Percentiles rank a stretch among this genome's conserved stretches.
Evolutionary conservation across 768 basidiomycete genomes (phyloP).

Genomic region (Coprinopsis strossmayeri): DNA sequence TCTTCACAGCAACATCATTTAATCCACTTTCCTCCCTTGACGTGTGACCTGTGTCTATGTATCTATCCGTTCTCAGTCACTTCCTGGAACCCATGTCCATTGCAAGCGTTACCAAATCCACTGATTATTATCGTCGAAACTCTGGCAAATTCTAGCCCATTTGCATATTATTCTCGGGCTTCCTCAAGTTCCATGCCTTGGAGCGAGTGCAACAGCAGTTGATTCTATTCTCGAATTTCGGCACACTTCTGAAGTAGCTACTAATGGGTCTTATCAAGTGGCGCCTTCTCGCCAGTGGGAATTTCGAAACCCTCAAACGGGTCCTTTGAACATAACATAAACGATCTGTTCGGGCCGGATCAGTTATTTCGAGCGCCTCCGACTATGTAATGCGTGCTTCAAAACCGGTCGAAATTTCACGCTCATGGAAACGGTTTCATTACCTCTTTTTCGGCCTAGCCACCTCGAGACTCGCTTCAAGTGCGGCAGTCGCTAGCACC

Average conservation of each 20-base stretch:
- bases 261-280: too few species aligned
- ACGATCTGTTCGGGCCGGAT: background rate
- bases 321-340: too few species aligned
- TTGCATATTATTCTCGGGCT: background rate
- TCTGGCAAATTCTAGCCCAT: background rate
- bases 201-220: too few species aligned
- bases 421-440: background rate
- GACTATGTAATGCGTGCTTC: too few species aligned
- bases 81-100: too few species aligned
- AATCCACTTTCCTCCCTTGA: background rate
- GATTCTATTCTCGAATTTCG: too few species aligned
- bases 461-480: background rate
- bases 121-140: slow-evolving; percentile 3
- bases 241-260: too few species aligned
- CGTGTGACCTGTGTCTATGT: too few species aligned
- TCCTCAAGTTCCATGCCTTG: background rate
- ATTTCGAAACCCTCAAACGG: too few species aligned
- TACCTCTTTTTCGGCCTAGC: background rate
- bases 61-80: too few species aligned
- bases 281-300: too few species aligned
- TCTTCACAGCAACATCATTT: background rate
- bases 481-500: background rate
- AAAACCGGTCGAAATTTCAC: background rate
- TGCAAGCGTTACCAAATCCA: too few species aligned
- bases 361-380: background rate